These are phyloP conservation scores for Lecanosticta acicola DNA, from an alignment of 2,329 filamentous ascomycete species.

Conservation along the genomic window DNA sequence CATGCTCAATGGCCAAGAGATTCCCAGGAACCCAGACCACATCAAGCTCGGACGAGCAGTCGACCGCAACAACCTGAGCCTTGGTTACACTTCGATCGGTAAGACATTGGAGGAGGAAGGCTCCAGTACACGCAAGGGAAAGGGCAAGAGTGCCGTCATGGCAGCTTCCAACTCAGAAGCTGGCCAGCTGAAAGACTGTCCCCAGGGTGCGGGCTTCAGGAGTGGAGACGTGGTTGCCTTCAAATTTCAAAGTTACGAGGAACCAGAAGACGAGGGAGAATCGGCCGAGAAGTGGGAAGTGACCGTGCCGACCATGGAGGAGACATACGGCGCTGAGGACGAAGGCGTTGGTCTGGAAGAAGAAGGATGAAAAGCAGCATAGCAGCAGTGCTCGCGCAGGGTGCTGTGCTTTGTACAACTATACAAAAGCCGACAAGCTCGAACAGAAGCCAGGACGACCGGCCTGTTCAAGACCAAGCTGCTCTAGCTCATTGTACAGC, in stretches of 20 bases:
- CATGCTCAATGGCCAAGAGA: conserved; percentile 30
- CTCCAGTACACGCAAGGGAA: conserved; percentile 36
- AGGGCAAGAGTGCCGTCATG: conserved; percentile 32
- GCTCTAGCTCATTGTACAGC: too few relatives aligned
- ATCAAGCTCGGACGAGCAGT: conserved; percentile 39
- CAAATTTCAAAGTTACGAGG: conserved; percentile 26
- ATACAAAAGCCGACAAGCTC: too few relatives aligned
- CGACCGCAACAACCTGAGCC: conserved; percentile 36
- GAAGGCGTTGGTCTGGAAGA: conserved; percentile 22
- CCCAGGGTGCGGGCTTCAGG: conserved; percentile 32
- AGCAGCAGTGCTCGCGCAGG: background rate
- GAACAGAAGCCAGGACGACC: too few relatives aligned
- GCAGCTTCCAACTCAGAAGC: conserved; percentile 28
- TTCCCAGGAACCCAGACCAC: conserved; percentile 37
- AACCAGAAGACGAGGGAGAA: conserved; percentile 12
- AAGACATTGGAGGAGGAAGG: conserved; percentile 19
- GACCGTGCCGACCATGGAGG: conserved; percentile 30
- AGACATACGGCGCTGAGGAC: conserved; percentile 27
- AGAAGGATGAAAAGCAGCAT: background rate
- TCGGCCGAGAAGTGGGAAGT: conserved; percentile 30
- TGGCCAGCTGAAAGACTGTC: conserved; percentile 32
- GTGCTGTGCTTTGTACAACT: too few relatives aligned
- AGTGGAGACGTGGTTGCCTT: conserved; percentile 34
- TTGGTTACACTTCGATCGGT: conserved; percentile 38
- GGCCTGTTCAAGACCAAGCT: too few relatives aligned